Base-by-base conservation (phyloP, 805 yeast species). In the Nakazawaea laoshanensis region DNA sequence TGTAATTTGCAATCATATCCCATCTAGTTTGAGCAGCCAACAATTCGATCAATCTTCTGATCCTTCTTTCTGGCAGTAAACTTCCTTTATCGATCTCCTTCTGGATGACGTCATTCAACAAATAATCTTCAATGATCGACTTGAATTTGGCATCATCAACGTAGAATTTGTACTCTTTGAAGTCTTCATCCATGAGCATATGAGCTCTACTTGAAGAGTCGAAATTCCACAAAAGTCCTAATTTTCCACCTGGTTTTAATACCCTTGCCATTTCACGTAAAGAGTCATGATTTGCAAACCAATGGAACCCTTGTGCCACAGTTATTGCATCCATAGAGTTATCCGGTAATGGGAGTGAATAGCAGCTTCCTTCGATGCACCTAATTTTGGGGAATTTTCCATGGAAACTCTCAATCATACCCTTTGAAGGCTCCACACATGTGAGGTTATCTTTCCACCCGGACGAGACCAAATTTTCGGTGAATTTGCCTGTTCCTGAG, bases 401-500 rank as follows among this genome's bases (percentile, higher is more conserved):
- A 14, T 45, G 42, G 42, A 76, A 73, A 7, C 67, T 49, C 14
- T 53, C 54, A 13, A 70, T 50, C 83, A 76, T 76, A 1, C 82
- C 82, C 28, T 44, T 38, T 19, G 75, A 63, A 11, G 81, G 78
- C 39, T 76, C 82, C 6, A 70, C 71, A 1, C 68, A 67, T 3
- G 52, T 42, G 25, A 71, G 42, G 24, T 61, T 54, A 22, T 48
- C 52, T 0, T 40, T 25, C 54, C 65, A 61, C 2, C 73, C 71
- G 27, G 49, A 44, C 13, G 47, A 45, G 2, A 56, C 50, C 16
- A 76, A 49, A 27, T 62, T 53, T 18, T 48, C 51, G 2, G 81
- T 75, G 55, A 75, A 76, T 42, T 74, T 74, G 7, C 83, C 82
- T 0, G 82, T 76, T 0, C 82, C 83, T 9, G 72, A 68, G 2